Percentiles rank a stretch among this genome's conserved stretches.
Conservation (phyloP, 441 rosid species). For the Geranium incanum region DNA sequence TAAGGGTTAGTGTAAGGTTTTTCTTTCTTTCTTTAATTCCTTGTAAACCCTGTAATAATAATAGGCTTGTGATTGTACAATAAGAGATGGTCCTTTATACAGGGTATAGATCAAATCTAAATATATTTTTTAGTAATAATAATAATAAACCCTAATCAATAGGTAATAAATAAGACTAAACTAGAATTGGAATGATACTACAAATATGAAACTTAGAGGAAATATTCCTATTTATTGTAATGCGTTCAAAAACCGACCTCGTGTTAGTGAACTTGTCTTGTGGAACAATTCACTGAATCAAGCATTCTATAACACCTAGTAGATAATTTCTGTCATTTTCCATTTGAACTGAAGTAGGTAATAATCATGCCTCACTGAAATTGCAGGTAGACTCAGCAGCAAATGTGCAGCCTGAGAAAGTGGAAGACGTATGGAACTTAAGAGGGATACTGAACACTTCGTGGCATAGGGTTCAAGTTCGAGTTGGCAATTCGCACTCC, state of each 20-base stretch:
- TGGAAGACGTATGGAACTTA: conserved; percentile 84
- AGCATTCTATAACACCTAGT: not conserved
- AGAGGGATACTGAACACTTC: conserved; percentile 91
- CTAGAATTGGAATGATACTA: no score
- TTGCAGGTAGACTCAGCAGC: conserved; percentile 82
- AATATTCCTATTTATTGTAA: not conserved
- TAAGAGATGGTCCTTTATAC: no score
- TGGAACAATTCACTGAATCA: not conserved
- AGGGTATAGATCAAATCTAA: no score
- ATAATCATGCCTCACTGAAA: conserved; percentile 8
- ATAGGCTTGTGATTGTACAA: no score
- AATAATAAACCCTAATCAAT: no score
- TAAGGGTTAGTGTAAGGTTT: no score
- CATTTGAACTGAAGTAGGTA: not conserved
- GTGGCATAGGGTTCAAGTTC: conserved; percentile 79
- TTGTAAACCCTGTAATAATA: no score
- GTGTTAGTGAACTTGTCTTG: not conserved
- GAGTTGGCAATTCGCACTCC: conserved; percentile 54
- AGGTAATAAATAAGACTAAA: no score
- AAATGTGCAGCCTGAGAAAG: conserved; percentile 88
- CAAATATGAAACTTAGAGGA: no score
- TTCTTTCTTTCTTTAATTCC: no score
- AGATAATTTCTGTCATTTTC: not conserved
- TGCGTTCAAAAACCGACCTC: not conserved
- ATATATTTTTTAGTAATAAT: no score